phyloP scores from a whole-genome alignment of 2,329 filamentous ascomycete species.

The Scleromitrula shiraiana region DNA sequence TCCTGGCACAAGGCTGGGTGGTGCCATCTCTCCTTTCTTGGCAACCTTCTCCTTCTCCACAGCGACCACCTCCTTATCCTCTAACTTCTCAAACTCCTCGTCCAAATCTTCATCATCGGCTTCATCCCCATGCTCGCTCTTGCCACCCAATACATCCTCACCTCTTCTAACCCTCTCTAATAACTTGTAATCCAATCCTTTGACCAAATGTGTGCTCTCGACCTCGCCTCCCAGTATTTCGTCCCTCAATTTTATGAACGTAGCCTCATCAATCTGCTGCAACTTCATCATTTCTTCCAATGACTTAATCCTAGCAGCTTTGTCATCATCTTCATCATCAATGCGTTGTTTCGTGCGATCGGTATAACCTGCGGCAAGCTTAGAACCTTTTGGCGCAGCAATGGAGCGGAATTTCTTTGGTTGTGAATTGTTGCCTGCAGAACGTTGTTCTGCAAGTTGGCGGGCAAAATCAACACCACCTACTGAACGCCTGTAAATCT shows the following conservation, averaged over 20 bases:
- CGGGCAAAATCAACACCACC: conserved; percentile 66
- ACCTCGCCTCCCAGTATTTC: conserved; percentile 79
- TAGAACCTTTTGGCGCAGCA: conserved; percentile 74
- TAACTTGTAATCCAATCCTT: conserved; percentile 82
- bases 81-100: conserved; percentile 55
- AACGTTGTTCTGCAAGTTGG: conserved; percentile 66
- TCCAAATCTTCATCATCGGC: conserved; percentile 45
- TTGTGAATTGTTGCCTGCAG: conserved; percentile 26
- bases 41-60: conserved; percentile 38
- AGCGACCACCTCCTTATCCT: conserved; percentile 46
- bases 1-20: conserved; percentile 41
- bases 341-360: conserved; percentile 67
- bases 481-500: conserved; percentile 12
- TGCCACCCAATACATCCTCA: conserved; percentile 20
- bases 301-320: conserved; percentile 61
- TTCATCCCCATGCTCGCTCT: conserved; percentile 21
- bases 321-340: conserved; percentile 42
- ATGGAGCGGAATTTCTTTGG: conserved; percentile 70
- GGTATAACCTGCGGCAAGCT: conserved; percentile 70
- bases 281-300: conserved; percentile 76
- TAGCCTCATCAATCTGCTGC: conserved; percentile 72
- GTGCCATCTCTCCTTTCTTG: conserved; percentile 55
- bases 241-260: conserved; percentile 65
- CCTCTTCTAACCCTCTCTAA: conserved; percentile 60
- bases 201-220: conserved; percentile 76